Base-by-base conservation (phyloP, 2,329 filamentous ascomycete species). In the Fusarium sublunatum region DNA sequence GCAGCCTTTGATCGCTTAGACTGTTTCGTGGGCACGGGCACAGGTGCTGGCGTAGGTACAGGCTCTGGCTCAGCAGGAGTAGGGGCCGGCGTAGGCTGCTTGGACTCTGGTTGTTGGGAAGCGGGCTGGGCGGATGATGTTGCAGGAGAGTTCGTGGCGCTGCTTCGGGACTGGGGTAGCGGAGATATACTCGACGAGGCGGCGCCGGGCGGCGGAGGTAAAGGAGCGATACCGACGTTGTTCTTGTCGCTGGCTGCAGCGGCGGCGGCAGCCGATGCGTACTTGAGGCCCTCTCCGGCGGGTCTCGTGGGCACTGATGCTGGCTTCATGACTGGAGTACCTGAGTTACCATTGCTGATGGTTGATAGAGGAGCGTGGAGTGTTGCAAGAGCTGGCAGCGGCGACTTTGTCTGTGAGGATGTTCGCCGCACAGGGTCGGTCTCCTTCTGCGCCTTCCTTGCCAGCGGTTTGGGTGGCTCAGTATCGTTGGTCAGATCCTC, bases 201-300 rank as follows among this genome's bases (percentile, higher is more conserved):
- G 39, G 82, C 76, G 34, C 91, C 90, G 26, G 93, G 93, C 70
- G 95, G 95, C 61, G 95, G 94, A 52, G 95, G 95, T 72, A 98
- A 82, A 36, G 95, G 95, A 56, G 94, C 89, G 72, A 99, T 97
- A 25, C 95, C 95, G 28, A 98, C 90, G 74, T 90, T 94, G 80
- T 92, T 93, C 78, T 82, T 86, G 68, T 97, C 93, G 75, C 88
- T 93, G 41, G 93, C 92, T 1, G 95, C 94, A 0, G 94, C 95
- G 0, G 95, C 95, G 0, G 95, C 95, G 0, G 95, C 95, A 0
- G 95, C 95, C 34, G 95, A 98, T 40, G 95, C 95, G 75, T 99
- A 99, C 78, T 98, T 98, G 67, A 99, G 82, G 2, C 91, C 92
- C 75, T 98, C 94, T 43, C 93, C 93, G 5, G 92, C 91, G 7